phyloP scores from a whole-genome alignment of 108 stramenopile genomes.

The Nannochloropsis gaditana region DNA sequence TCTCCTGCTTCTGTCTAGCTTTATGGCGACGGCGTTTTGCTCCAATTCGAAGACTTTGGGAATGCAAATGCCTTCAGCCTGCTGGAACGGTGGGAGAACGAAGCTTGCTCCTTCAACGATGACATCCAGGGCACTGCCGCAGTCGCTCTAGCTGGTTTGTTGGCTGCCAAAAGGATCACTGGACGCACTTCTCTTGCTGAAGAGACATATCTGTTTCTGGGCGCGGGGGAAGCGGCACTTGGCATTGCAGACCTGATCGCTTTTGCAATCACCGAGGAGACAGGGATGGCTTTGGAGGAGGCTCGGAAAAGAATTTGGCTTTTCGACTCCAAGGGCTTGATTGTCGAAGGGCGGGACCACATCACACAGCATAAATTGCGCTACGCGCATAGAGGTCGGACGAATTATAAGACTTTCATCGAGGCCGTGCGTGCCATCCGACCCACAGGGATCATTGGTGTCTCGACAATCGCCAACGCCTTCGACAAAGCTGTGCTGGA shows the following conservation, averaged over 20 bases:
- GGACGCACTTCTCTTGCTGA: conserved; percentile 29
- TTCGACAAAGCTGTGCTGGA: conserved; percentile 43
- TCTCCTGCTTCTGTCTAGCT: neutral
- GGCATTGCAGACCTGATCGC: conserved; percentile 48
- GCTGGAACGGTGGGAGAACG: conserved; percentile 79
- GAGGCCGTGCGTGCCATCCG: conserved; percentile 48
- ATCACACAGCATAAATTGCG: conserved; percentile 60
- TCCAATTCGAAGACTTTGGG: conserved; percentile 94
- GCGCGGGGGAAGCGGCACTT: conserved; percentile 53
- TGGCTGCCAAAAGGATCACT: conserved; percentile 36
- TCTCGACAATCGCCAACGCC: conserved; percentile 42
- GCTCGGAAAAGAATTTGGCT: conserved; percentile 55
- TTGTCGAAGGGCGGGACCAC: conserved; percentile 44
- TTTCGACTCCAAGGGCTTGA: conserved; percentile 63
- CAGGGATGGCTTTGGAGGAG: conserved; percentile 51
- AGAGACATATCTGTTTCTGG: conserved; percentile 46
- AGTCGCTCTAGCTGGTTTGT: conserved; percentile 46
- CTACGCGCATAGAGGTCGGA: conserved; percentile 55
- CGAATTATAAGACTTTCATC: conserved; percentile 31
- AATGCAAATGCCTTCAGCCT: conserved; percentile 66
- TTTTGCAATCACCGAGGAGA: conserved; percentile 18
- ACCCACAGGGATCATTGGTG: conserved; percentile 40
- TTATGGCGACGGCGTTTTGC: neutral
- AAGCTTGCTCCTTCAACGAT: conserved; percentile 93
- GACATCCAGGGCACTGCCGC: conserved; percentile 84